Conservation (phyloP, 2,329 filamentous ascomycete genomes). For the Beauveria sp. region DNA sequence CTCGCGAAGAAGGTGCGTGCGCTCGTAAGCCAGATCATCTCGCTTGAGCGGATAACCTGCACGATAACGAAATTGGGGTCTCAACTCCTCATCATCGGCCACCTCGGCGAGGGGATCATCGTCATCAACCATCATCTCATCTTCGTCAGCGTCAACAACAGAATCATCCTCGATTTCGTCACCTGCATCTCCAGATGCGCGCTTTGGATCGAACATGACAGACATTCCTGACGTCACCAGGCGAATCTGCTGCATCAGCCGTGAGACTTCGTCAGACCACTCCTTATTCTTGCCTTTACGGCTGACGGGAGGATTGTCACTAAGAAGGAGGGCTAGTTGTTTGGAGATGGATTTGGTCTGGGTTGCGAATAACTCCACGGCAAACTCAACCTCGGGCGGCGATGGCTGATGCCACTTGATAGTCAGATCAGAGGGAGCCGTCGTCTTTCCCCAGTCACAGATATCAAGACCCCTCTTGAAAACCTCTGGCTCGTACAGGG, state of each 20-base stretch:
- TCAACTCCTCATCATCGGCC: conserved; percentile 72
- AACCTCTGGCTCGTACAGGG: conserved; percentile 74
- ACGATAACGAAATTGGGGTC: conserved; percentile 80
- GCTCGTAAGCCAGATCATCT: conserved; percentile 52
- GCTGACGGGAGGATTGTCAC: conserved; percentile 72
- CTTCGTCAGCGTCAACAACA: conserved; percentile 48
- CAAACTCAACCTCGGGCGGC: conserved; percentile 75
- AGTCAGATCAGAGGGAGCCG: conserved; percentile 65
- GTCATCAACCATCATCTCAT: conserved; percentile 35
- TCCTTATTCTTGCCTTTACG: conserved; percentile 94
- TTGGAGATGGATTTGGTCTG: conserved; percentile 71
- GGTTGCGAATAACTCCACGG: conserved; percentile 78
- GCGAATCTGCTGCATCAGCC: conserved; percentile 79
- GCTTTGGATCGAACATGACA: conserved; percentile 75
- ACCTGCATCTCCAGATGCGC: conserved; percentile 49
- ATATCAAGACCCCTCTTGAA: conserved; percentile 64
- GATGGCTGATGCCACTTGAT: conserved; percentile 88
- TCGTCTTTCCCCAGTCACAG: conserved; percentile 76
- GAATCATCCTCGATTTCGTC: conserved; percentile 39
- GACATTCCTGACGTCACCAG: conserved; percentile 88
- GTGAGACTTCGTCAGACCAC: conserved; percentile 94
- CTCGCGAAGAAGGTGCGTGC: conserved; percentile 74
- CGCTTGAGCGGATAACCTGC: conserved; percentile 71
- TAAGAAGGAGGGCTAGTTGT: conserved; percentile 71
- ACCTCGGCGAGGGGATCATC: conserved; percentile 53